Evolutionary conservation across 768 basidiomycete species (phyloP).

Genomic region (Pisolithus microcarpus): DNA sequence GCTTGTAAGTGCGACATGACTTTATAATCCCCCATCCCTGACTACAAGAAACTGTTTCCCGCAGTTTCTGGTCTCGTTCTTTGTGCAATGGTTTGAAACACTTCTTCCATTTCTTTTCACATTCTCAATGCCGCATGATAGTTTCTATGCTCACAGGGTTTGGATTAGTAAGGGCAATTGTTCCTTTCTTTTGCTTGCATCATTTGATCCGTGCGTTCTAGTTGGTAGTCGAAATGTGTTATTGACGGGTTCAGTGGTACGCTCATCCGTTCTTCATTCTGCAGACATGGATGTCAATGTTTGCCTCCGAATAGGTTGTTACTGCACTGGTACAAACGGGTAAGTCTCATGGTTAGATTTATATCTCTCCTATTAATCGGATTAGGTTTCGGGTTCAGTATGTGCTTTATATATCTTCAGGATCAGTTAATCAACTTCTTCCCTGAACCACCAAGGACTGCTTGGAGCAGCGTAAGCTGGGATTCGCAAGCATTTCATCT

Average conservation of each 20-base stretch:
- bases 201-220: neutral
- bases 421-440: neutral
- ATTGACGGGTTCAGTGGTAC: conserved; percentile 12
- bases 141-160: conserved; percentile 21
- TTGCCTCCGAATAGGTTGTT: conserved; percentile 1
- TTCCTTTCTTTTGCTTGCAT: neutral
- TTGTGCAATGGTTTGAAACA: conserved; percentile 13
- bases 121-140: conserved; percentile 2
- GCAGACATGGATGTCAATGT: neutral
- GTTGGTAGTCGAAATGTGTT: conserved; percentile 14
- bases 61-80: conserved; percentile 13
- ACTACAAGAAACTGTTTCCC: neutral
- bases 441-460: neutral
- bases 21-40: neutral
- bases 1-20: conserved; percentile 2
- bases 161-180: conserved; percentile 15
- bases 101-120: neutral
- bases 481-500: neutral
- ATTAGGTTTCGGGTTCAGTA: neutral
- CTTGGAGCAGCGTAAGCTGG: neutral
- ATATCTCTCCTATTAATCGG: neutral
- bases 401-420: neutral
- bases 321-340: conserved; percentile 7
- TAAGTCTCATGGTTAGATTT: neutral
- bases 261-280: neutral